A percentile compares a stretch with the other conserved stretches of the same genome.
These are phyloP conservation scores for Pseudogymnoascus sp. DNA, from an alignment of 2,329 filamentous ascomycete genomes.

Conservation along the genomic window DNA sequence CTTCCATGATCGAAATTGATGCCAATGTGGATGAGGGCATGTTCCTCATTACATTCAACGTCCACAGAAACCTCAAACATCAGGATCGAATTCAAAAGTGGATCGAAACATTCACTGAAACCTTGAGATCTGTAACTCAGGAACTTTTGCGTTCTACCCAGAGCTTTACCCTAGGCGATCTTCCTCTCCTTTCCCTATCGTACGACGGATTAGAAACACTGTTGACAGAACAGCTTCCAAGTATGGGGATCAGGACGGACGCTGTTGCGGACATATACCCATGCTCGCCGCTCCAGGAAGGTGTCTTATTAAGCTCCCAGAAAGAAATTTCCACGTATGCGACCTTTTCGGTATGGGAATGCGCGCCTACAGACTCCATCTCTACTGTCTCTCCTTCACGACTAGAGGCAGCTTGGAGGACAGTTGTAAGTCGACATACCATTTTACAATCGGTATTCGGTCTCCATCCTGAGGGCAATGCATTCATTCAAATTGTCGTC, in stretches of 20 bases:
- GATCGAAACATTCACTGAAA: slow-evolving; percentile 2
- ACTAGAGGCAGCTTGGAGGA: background rate
- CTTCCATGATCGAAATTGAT: slow-evolving; percentile 4
- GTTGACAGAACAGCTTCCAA: background rate
- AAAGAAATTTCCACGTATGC: slow-evolving; percentile 8
- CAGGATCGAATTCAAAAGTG: slow-evolving; percentile 8
- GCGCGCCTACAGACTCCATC: slow-evolving; percentile 16
- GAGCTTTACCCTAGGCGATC: slow-evolving; percentile 34
- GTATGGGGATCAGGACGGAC: slow-evolving; percentile 13
- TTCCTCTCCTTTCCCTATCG: slow-evolving; percentile 36
- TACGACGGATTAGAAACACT: slow-evolving; percentile 34
- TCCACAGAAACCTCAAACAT: slow-evolving; percentile 7
- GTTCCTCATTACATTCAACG: background rate
- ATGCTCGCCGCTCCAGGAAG: slow-evolving; percentile 29
- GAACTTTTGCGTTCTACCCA: background rate
- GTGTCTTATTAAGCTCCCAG: slow-evolving; percentile 21
- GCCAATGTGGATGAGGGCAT: background rate
- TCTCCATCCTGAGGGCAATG: background rate
- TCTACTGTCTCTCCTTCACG: slow-evolving; percentile 27
- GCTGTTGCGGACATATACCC: slow-evolving; percentile 32
- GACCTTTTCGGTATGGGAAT: slow-evolving; percentile 20
- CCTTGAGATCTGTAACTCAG: background rate
- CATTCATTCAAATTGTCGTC: background rate
- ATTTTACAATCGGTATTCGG: background rate
- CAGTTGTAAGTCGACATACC: background rate